Percentiles rank a stretch among this genome's conserved stretches.
Conservation (phyloP, 1,139 yeast genomes). For the Hemisphaericaspora lyxosophila region DNA sequence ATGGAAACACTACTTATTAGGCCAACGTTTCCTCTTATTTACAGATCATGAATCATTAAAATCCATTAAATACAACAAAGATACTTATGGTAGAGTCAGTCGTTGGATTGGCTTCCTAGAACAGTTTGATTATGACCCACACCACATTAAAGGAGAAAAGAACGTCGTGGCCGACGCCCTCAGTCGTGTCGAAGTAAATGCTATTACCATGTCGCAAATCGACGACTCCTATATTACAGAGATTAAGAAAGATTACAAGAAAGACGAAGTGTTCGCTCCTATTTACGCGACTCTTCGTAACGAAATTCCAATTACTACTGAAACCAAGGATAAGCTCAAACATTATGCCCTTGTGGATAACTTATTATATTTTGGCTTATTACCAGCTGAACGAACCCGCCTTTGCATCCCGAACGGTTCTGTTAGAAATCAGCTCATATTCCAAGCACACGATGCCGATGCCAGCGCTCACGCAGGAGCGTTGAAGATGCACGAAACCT, state of each 20-base stretch:
- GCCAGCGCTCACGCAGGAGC: background rate
- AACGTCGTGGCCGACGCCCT: constrained; percentile 6
- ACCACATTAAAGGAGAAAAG: constrained; percentile 4
- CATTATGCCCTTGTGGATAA: background rate
- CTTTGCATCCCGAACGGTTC: background rate
- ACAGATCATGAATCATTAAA: constrained; percentile 12
- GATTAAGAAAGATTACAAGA: too few species aligned
- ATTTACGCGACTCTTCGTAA: too few species aligned
- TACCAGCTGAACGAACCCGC: background rate
- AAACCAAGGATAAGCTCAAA: background rate
- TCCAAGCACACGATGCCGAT: background rate
- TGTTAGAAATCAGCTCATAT: background rate
- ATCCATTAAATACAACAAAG: too few species aligned
- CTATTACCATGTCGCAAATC: too few species aligned
- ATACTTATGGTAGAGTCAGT: constrained; percentile 1
- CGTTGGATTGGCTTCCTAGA: constrained; percentile 6
- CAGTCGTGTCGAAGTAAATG: too few species aligned
- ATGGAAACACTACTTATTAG: constrained; percentile 2
- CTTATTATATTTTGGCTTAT: background rate
- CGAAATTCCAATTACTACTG: too few species aligned
- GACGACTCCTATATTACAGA: too few species aligned
- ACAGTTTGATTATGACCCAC: constrained; percentile 3
- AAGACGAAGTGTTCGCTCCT: too few species aligned
- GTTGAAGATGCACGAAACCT: background rate
- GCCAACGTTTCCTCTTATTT: constrained; percentile 2